These are phyloP conservation scores for Eimeria praecox DNA, from an alignment of 169 alveolate genomes.

Conservation along the genomic window DNA sequence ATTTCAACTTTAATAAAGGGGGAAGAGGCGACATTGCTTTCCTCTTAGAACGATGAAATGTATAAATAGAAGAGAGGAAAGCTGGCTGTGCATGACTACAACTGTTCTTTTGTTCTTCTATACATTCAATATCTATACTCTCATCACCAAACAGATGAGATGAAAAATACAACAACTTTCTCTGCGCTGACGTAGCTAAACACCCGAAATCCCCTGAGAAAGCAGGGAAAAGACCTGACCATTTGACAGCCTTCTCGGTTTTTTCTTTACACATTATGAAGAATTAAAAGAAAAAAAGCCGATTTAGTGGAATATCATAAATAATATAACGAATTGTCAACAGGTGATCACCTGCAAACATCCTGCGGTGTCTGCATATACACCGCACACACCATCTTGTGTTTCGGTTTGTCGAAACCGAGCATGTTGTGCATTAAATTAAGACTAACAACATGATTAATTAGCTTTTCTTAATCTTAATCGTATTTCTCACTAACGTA, in stretches of 20 bases:
- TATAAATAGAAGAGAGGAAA: no score
- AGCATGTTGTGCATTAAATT: no score
- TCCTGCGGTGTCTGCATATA: slow-evolving; percentile 8
- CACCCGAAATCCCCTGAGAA: neutral
- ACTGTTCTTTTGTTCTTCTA: neutral
- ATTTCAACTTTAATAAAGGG: no score
- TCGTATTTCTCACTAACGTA: no score
- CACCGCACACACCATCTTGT: neutral
- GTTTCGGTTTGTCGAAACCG: neutral
- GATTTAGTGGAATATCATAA: no score
- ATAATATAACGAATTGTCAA: neutral
- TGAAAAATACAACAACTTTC: no score
- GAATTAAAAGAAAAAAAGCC: slow-evolving; percentile 8
- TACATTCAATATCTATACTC: neutral
- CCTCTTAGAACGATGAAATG: no score
- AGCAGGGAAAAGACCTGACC: neutral
- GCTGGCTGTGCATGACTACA: neutral
- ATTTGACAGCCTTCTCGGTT: neutral
- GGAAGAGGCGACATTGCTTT: no score
- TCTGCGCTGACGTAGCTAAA: neutral
- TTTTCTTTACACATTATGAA: neutral
- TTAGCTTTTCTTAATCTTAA: no score
- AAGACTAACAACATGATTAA: no score
- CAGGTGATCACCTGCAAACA: neutral
- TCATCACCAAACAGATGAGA: neutral